These are phyloP conservation scores for Toxoplasma gondii DNA, from an alignment of 169 alveolate genomes.

Conservation along the genomic window DNA sequence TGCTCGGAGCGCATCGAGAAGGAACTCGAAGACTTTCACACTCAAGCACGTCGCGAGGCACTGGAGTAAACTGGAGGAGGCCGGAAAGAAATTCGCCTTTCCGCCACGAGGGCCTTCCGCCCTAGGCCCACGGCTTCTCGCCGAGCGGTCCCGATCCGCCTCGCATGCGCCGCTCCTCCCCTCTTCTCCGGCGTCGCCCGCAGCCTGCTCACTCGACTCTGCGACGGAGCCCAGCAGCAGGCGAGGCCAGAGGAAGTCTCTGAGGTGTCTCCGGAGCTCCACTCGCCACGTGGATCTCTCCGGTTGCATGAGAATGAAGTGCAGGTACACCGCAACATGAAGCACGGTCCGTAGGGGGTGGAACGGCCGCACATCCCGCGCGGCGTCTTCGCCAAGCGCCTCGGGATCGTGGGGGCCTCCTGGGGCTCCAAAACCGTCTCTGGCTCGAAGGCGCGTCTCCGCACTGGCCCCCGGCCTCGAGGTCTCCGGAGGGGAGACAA, in stretches of 20 bases:
- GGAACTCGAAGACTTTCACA: conserved; percentile 39
- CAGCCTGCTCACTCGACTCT: background rate
- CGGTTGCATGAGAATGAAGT: conserved; percentile 3
- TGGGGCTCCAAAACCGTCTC: background rate
- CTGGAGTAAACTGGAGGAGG: background rate
- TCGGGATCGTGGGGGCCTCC: background rate
- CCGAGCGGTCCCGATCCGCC: background rate
- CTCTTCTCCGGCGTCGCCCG: background rate
- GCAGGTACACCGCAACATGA: background rate
- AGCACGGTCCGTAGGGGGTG: background rate
- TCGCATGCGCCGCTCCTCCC: background rate
- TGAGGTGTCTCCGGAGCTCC: background rate
- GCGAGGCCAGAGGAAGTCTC: background rate
- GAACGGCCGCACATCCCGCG: background rate
- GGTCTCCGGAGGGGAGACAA: background rate
- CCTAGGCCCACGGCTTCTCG: background rate
- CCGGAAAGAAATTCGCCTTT: background rate
- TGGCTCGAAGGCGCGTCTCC: background rate
- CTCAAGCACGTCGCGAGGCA: conserved; percentile 61
- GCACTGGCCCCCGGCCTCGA: background rate
- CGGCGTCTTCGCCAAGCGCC: background rate
- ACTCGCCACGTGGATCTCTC: background rate
- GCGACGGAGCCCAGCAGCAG: background rate
- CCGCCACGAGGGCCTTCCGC: background rate
- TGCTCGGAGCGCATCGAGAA: conserved; percentile 27